Conservation (phyloP, 352 stramenopile genomes). For the Phytophthora nicotianae region DNA sequence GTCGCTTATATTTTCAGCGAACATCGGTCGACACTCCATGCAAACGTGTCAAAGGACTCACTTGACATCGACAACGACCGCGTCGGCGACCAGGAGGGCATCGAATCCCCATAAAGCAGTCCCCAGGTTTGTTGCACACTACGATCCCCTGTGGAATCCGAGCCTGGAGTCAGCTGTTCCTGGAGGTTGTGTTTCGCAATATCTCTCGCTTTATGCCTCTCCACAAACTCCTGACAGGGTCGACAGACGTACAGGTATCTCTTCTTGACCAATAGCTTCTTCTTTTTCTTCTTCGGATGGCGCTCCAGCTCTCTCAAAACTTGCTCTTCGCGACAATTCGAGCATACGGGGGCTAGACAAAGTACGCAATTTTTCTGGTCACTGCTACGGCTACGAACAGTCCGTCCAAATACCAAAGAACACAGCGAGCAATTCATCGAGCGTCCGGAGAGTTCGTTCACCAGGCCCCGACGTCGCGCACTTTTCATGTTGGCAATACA, state of each 20-base stretch:
- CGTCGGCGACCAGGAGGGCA: constrained; percentile 32
- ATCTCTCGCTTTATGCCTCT: constrained; percentile 26
- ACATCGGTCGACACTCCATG: constrained; percentile 13
- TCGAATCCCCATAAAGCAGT: constrained; percentile 28
- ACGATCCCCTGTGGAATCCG: constrained; percentile 19
- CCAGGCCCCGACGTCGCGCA: constrained; percentile 19
- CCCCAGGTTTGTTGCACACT: constrained; percentile 29
- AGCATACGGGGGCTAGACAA: constrained; percentile 35
- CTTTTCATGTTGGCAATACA: constrained; percentile 41
- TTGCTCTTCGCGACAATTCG: constrained; percentile 30
- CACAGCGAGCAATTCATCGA: constrained; percentile 31
- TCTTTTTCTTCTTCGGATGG: constrained; percentile 32
- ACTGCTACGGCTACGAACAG: constrained; percentile 24
- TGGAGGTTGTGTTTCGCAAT: constrained; percentile 21
- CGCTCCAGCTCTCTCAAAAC: constrained; percentile 23
- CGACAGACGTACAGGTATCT: constrained; percentile 26
- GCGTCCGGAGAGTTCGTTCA: constrained; percentile 19
- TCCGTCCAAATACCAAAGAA: constrained; percentile 23
- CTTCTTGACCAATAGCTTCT: constrained; percentile 25
- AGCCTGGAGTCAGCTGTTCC: constrained; percentile 30
- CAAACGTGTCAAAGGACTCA: constrained; percentile 33
- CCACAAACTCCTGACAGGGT: constrained; percentile 33
- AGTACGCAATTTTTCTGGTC: constrained; percentile 30
- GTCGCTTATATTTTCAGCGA: neutral
- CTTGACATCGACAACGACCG: constrained; percentile 37